phyloP scores from a whole-genome alignment of 352 stramenopile genomes.

The Phytophthora nicotianae region DNA sequence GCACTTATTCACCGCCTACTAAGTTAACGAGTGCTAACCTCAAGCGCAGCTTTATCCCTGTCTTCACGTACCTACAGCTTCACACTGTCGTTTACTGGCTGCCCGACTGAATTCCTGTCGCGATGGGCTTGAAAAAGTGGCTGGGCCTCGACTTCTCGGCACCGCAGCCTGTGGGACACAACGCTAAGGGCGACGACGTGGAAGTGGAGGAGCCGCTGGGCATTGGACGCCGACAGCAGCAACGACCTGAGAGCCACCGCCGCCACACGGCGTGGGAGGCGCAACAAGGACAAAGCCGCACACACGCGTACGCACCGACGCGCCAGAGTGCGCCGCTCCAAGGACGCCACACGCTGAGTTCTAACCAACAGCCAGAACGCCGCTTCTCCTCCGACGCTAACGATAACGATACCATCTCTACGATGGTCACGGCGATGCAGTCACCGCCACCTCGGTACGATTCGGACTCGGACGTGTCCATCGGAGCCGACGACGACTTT shows the following conservation, averaged over 20 bases:
- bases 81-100: conserved; percentile 3
- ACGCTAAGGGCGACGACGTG: conserved; percentile 22
- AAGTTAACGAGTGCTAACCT: too few species aligned
- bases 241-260: conserved; percentile 25
- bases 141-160: conserved; percentile 55
- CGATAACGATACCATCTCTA: conserved; percentile 32
- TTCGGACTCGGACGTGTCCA: conserved; percentile 35
- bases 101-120: background rate
- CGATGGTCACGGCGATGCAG: conserved; percentile 36
- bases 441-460: conserved; percentile 20
- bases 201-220: conserved; percentile 20
- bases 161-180: conserved; percentile 29
- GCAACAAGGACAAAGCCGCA: conserved; percentile 17
- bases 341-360: conserved; percentile 5
- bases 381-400: conserved; percentile 29
- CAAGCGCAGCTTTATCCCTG: background rate
- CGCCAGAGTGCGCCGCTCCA: conserved; percentile 12
- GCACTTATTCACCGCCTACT: background rate
- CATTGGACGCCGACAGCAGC: conserved; percentile 10
- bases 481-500: conserved; percentile 33
- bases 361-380: conserved; percentile 9
- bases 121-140: conserved; percentile 75
- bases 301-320: conserved; percentile 8
- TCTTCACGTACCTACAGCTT: background rate
- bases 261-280: conserved; percentile 32